Evolutionary conservation across 108 stramenopile genomes (phyloP).

Genomic region (Nitzschia palea): DNA sequence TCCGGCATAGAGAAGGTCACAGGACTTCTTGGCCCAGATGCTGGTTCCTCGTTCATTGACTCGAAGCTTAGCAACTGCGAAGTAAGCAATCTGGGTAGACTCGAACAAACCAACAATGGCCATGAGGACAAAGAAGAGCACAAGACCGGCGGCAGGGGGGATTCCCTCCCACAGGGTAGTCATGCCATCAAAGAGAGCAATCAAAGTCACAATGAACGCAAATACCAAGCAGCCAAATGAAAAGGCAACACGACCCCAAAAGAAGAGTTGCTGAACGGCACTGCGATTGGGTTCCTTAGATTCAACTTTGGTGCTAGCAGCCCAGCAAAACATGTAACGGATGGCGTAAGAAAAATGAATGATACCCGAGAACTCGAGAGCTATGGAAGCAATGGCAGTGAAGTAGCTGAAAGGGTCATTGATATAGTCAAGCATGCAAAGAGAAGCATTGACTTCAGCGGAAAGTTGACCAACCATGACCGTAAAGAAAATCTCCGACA

Average conservation of each 20-base stretch:
- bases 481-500: constrained; percentile 77
- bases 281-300: constrained; percentile 64
- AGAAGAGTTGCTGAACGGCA: constrained; percentile 33
- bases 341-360: no score
- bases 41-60: constrained; percentile 41
- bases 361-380: no score
- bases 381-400: no score
- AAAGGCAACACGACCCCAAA: constrained; percentile 47
- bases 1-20: constrained; percentile 43
- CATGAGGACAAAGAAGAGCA: constrained; percentile 76
- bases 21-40: constrained; percentile 33
- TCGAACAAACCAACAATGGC: constrained; percentile 77
- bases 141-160: constrained; percentile 41
- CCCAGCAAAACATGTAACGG: no score
- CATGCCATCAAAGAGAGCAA: constrained; percentile 45
- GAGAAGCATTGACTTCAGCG: constrained; percentile 46
- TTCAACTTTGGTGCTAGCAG: no score
- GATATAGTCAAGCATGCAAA: constrained; percentile 77
- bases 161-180: constrained; percentile 65
- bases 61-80: constrained; percentile 64
- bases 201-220: constrained; percentile 45
- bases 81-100: no score
- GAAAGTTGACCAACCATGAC: constrained; percentile 54
- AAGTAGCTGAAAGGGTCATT: no score
- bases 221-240: constrained; percentile 39